A percentile compares a stretch with the other conserved stretches of the same genome.
phyloP scores from a whole-genome alignment of 2,329 filamentous ascomycete species.

The Coniochaeta prunicola region DNA sequence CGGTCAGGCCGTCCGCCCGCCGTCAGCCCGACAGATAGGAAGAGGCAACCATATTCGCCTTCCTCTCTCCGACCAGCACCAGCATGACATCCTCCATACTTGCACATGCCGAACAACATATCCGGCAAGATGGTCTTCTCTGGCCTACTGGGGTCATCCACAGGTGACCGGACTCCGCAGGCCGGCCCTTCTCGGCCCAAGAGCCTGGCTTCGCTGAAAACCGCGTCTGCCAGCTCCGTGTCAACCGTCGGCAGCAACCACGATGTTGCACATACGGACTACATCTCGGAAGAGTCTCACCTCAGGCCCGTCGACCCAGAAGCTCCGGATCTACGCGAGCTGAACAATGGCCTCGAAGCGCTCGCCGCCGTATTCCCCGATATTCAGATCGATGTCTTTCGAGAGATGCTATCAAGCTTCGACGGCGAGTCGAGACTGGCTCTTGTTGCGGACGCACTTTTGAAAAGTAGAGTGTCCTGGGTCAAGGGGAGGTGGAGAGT shows the following conservation, averaged over 20 bases:
- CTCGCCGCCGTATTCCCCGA: constrained; percentile 71
- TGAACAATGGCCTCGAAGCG: constrained; percentile 63
- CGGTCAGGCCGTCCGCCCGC: not conserved
- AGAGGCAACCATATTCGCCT: not conserved
- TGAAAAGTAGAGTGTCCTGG: constrained; percentile 65
- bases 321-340: constrained; percentile 55
- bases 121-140: constrained; percentile 38
- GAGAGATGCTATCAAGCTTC: constrained; percentile 70
- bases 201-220: constrained; percentile 15
- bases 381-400: constrained; percentile 74
- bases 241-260: not conserved
- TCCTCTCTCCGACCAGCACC: not conserved
- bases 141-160: constrained; percentile 36
- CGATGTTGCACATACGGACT: constrained; percentile 19
- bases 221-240: constrained; percentile 17
- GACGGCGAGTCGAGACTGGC: constrained; percentile 70
- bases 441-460: constrained; percentile 67
- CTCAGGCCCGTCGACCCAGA: constrained; percentile 41
- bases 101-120: not conserved
- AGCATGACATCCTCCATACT: not conserved
- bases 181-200: constrained; percentile 8
- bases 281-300: constrained; percentile 50
- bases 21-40: not conserved
- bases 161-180: constrained; percentile 18
- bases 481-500: constrained; percentile 61